Evolutionary conservation across 140 eudicot species (phyloP), one percentile per base, ranked within the genome.

Genomic region (Anethum foeniculum): DNA sequence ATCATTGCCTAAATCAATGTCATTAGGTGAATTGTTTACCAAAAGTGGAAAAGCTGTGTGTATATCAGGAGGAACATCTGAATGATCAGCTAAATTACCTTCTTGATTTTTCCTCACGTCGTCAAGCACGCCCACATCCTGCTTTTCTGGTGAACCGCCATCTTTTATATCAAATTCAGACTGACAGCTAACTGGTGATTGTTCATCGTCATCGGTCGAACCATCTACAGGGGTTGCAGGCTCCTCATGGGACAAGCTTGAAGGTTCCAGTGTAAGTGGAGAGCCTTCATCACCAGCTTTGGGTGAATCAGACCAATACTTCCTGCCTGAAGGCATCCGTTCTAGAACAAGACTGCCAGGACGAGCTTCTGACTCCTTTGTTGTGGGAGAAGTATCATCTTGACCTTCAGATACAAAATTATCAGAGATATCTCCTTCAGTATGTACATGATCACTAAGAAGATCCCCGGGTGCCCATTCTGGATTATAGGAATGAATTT

Each of bases 221-320:
- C 82, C 84, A 71, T 81, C 90, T 71, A 81, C 87, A 9, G 85
- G 80, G 80, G 77, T 75, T 47, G 34, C 75, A 46, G 88, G 75
- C 18, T 49, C 85, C 25, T 76, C 46, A n/a, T 52, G 79, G 43
- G 80, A 60, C 83, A 82, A 71, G 84, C 80, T 84, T 82, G 94
- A 87, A 51, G 86, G 86, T 7, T 71, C 85, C 25, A 85, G 86
- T 78, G 80, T 85, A 51, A 79, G 74, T 71, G 95, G 99, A 79
- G 99, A 90, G 79, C 76, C 80, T 79, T 82, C 84, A 38, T 82
- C 90, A 38, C 83, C 80, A 13, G 78, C 76, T 83, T 85, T 94
- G 21, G 97, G 96, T 49, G 97, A 89, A 82, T 91, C 94, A 21
- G 86, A 87, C 99, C 99, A 92, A 79, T 88, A 89, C 80, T 79